Evolutionary conservation across 495 filamentous ascomycete species (phyloP).

Genomic region (Bombardia bombarda): DNA sequence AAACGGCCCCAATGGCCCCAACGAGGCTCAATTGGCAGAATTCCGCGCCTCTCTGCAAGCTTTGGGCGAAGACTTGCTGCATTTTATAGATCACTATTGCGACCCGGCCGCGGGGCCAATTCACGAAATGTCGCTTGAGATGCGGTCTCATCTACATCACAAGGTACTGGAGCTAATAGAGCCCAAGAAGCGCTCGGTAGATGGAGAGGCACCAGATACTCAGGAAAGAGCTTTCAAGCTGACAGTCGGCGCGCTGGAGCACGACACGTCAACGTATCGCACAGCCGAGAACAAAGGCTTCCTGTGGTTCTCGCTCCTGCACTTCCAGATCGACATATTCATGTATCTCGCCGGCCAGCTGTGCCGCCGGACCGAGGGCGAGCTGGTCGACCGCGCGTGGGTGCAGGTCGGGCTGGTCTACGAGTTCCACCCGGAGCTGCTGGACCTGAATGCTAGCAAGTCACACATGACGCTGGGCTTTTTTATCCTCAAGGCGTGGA

Average conservation of each 20-base stretch:
- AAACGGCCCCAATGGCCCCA: conserved; percentile 4
- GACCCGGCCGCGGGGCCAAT: conserved; percentile 53
- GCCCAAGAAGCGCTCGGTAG: conserved; percentile 34
- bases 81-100: conserved; percentile 47
- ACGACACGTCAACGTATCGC: conserved; percentile 33
- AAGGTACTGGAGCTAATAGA: conserved; percentile 38
- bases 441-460: conserved; percentile 30
- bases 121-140: conserved; percentile 45
- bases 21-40: conserved; percentile 34
- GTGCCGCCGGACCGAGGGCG: conserved; percentile 38
- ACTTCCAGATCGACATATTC: conserved; percentile 47
- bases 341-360: conserved; percentile 47
- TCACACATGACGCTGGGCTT: conserved; percentile 31
- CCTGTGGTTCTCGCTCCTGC: conserved; percentile 41
- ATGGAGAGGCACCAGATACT: conserved; percentile 23
- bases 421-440: conserved; percentile 36
- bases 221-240: conserved; percentile 42
- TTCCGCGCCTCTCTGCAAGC: conserved; percentile 43
- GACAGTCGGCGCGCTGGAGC: conserved; percentile 34
- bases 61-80: conserved; percentile 32
- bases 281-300: conserved; percentile 30
- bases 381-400: conserved; percentile 47
- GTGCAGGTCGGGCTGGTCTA: conserved; percentile 31
- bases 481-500: conserved; percentile 40
- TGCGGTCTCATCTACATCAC: conserved; percentile 34